phyloP scores from a whole-genome alignment of 2,329 filamentous ascomycete genomes.

The Hirsutella thompsonii region DNA sequence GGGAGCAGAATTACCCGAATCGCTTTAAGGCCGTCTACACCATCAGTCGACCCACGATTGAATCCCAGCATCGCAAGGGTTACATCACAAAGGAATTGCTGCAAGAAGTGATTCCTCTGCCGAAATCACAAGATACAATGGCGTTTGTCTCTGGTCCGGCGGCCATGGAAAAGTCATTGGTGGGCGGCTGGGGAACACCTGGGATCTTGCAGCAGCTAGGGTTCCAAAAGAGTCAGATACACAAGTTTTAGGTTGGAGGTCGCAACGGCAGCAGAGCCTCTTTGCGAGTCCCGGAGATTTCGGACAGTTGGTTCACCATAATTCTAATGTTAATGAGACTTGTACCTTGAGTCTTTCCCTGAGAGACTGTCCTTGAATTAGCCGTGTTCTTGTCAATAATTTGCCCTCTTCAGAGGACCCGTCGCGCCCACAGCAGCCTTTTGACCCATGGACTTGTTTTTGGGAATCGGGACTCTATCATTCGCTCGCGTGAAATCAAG shows the following conservation, averaged over 20 bases:
- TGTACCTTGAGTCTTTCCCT: no score
- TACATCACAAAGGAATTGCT: background rate
- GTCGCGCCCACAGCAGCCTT: no score
- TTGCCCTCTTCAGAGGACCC: no score
- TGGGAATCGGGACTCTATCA: no score
- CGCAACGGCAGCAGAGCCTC: no score
- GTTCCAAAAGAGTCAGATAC: background rate
- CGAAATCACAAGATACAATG: background rate
- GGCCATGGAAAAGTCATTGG: background rate
- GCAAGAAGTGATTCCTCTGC: background rate
- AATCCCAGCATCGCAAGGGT: background rate
- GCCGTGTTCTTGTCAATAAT: no score
- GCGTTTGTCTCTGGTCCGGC: background rate
- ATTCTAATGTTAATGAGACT: no score
- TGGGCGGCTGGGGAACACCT: background rate
- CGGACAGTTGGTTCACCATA: no score
- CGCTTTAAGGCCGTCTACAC: slow-evolving; percentile 46
- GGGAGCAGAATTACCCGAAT: slow-evolving; percentile 36
- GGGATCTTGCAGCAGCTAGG: background rate
- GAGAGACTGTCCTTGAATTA: no score
- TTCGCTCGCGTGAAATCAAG: no score
- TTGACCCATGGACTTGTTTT: no score
- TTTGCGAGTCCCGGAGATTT: no score
- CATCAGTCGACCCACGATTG: slow-evolving; percentile 6
- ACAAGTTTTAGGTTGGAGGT: background rate